Percentiles rank a stretch among this genome's conserved stretches.
Evolutionary conservation across 805 yeast genomes (phyloP).

Genomic region (Kazachstania africana): DNA sequence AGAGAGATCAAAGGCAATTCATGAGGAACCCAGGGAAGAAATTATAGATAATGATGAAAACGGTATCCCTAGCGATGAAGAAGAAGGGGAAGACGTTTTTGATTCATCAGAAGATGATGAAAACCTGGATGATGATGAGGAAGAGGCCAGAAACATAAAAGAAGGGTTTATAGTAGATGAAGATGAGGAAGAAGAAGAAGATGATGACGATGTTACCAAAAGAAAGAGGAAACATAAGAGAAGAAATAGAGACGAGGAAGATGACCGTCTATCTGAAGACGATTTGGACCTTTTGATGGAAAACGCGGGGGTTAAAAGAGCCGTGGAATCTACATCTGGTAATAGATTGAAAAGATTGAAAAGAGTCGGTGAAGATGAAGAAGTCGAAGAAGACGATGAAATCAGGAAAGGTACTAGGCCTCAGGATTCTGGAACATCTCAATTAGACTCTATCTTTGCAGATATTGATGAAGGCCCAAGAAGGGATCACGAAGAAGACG

Average conservation of each 20-base stretch:
- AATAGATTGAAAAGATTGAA: slow-evolving; percentile 67
- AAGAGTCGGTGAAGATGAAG: slow-evolving; percentile 40
- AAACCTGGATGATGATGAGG: slow-evolving; percentile 78
- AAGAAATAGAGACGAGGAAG: slow-evolving; percentile 33
- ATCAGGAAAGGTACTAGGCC: slow-evolving; percentile 5
- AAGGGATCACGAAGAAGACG: slow-evolving; percentile 14
- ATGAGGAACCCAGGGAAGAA: too few relatives aligned
- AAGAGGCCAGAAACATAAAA: slow-evolving; percentile 68
- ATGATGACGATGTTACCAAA: slow-evolving; percentile 27
- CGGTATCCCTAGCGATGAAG: slow-evolving; percentile 32
- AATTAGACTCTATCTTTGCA: slow-evolving; percentile 32
- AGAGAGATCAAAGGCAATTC: too few relatives aligned
- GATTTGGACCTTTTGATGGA: slow-evolving; percentile 87
- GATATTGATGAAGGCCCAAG: slow-evolving; percentile 26
- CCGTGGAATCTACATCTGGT: slow-evolving; percentile 27
- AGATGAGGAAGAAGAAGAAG: slow-evolving; percentile 80
- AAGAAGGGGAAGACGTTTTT: slow-evolving; percentile 37
- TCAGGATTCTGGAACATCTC: slow-evolving; percentile 12
- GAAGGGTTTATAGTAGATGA: slow-evolving; percentile 94
- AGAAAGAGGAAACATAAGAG: slow-evolving; percentile 31
- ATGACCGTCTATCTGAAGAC: slow-evolving; percentile 80
- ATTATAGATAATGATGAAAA: slow-evolving; percentile 22
- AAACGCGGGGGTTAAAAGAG: slow-evolving; percentile 66
- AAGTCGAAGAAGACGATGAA: slow-evolving; percentile 19
- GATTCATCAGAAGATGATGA: slow-evolving; percentile 89